Evolutionary conservation across 768 basidiomycete genomes (phyloP), one percentile per base, ranked within the genome.

Genomic region (Agrocybe praecox): DNA sequence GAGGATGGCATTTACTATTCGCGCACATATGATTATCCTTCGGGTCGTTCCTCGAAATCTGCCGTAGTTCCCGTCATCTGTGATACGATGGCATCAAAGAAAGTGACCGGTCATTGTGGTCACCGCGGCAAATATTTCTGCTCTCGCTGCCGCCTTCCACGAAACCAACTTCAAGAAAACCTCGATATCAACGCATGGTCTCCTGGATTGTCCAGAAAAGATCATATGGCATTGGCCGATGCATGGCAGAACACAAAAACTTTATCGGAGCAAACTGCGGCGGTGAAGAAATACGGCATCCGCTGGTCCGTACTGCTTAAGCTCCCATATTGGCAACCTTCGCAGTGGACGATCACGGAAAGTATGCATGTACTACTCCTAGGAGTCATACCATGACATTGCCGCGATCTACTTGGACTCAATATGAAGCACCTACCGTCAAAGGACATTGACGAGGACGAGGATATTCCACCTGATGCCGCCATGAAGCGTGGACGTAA

Each of bases 271-370:
- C 26, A 29, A 29, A 29, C 4, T 29, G 26, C 26, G 4, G 26
- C 26, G 26, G 26, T 29, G 4, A 29, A 29, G 26, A 29, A 29
- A 9, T 5, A 29, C 26, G 26, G 26, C 26, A 29, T 29, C 9
- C 26, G 26, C 9, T 29, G 26, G 26, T 29, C 26, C 26, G 26
- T 29, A 4, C 9, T 29, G 26, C 26, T 29, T 9, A 29, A 29
- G 26, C 26, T 29, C 26, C 26, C 26, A 29, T 11, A 47, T 45
- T 32, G 26, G 58, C 11, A 40, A 66, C 1, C 67, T 79, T 1
- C 68, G 69, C 1, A 79, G 79, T 56, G 78, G 76, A 74, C 70
- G 77, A 55, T 70, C 71, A 0, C 62, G 10, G 77, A 79, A 49
- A 53, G 71, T 1, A 74, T 78, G 72, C 79, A 80, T 56, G 67